Evolutionary conservation across 257 asterid genomes (phyloP), one percentile per base, ranked within the genome.

Genomic region (Knoxia roxburghii): DNA sequence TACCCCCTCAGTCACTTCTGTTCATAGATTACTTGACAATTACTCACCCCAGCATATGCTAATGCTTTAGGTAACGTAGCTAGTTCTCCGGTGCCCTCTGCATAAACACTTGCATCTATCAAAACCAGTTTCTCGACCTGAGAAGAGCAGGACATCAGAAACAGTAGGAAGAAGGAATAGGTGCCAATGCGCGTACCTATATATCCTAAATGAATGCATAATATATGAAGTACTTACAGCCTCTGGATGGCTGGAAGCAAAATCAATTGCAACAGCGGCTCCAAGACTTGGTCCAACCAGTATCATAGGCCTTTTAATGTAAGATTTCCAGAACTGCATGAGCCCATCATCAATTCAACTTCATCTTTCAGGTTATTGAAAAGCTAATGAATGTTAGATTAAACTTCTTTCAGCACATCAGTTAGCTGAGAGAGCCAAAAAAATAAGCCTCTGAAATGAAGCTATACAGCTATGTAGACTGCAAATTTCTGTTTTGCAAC

Each of bases 231-330:
- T 59, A 67, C 87, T 76, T 79, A 90, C 98, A 68, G 91, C 89
- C 81, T 89, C 90, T 24, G 98, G 98, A 62, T 93, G 69, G 68
- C 84, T 83, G 73, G 76, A 74, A 49, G 64, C 80, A 66, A 93
- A 88, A 75, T 93, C 97, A 43, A 90, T 86, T 73, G 96, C 94
- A 39, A 93, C 86, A 2, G 98, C 96, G 51, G 96, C 92, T 75
- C 97, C 98, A 48, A 93, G 97, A 77, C 98, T 93, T 59, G 98
- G 97, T 68, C 98, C 97, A n/a, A 93, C 96, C 74, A 93, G 77
- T 68, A 79, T 79, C 95, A 87, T 82, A 40, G 97, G 98, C 74
- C 83, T 81, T 76, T 77, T 81, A 72, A 93, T 85, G 58, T 90
- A 69, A 37, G 94, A 73, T 15, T 78, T 81, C 98, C 98, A 93